Evolutionary conservation across 495 filamentous ascomycete species (phyloP), one percentile per base, ranked within the genome.

Genomic region (Penicillium atrosanguineum): DNA sequence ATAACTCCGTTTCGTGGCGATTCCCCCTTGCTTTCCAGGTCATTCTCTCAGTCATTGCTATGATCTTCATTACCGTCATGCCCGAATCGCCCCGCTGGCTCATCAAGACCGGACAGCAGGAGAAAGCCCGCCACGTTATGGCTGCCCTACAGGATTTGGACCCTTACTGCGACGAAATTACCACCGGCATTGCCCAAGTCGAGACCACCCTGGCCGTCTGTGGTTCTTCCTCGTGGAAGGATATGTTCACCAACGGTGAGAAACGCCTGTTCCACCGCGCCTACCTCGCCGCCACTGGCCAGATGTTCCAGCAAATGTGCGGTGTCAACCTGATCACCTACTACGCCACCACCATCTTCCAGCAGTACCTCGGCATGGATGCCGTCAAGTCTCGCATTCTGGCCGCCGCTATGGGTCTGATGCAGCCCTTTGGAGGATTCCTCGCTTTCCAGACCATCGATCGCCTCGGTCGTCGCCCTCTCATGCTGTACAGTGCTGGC

Each of bases 381-480:
- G 87, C 94, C 57, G 80, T 94, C 44, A 90, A 93, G 68, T 91
- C 91, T 0, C 91, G 89, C 47, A 72, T 96, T 4, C 72, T 93
- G 0, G 86, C 87, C 11, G 89, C 87, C 31, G 77, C 88, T 7
- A 90, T 89, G 76, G 87, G 87, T 75, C 71, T 91, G 7, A 83
- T 88, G 6, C 90, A 90, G 63, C 76, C 85, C 11, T 80, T 90
- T 60, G 88, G 86, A 52, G 85, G 89, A 1, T 86, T 85, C 0
- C 72, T 82, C 5, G 89, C 87, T 4, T 89, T 87, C 82, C 89
- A 88, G 71, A 80, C 86, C 44, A 88, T 92, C 53, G 88, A 92
- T 69, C 79, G 86, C 1, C 78, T 85, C 14, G 88, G 88, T 36
- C 82, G 88, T 4, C 79, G 87, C 0, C 81, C 82, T 34, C 74